Base-by-base conservation (phyloP, 2,329 filamentous ascomycete species). In the Fusarium agapanthi region DNA sequence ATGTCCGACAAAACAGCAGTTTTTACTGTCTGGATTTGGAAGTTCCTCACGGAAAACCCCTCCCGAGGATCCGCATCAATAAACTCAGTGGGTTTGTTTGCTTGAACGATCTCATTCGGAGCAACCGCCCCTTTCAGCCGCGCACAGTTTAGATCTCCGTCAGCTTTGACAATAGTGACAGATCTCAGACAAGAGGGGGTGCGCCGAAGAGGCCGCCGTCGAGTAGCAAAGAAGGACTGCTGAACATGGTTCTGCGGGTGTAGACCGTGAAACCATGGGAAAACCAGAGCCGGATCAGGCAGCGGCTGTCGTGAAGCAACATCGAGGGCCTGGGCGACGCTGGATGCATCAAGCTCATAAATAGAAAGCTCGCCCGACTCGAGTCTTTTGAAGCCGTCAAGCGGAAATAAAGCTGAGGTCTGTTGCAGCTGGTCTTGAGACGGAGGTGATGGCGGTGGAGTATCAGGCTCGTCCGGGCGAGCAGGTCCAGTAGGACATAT, bases 31-130 rank as follows among this genome's bases (percentile, higher is more conserved):
- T 99, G 96, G 43, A 98, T 98, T 77, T 98, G 95, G 79, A 99
- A 99, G 81, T 98, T 98, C 50, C 96, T 90, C 47, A 98, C 95
- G 9, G 94, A 97, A 79, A 98, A 98, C 14, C 96, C 96, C 73
- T 97, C 93, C 62, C 85, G 88, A 3, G 96, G 96, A 78, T 99
- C 96, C 44, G 92, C 88, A 47, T 97, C 93, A 68, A 95, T 84
- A 78, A 99, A 97, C 28, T 90, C 87, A 48, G 88, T 83, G 22
- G 83, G 82, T 6, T 78, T 79, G 6, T 81, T 80, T 1, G 84
- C 76, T 41, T 90, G 87, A 64, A 98, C 82, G 48, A 98, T 87
- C 81, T 98, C 96, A 4, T 93, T 89, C 0, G 95, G 92, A 7
- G 92, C 88, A 74, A 98, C 89, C 30, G 96, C 94, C 35, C 95